phyloP scores from a whole-genome alignment of 495 filamentous ascomycete genomes.

The Parathielavia hyrcaniae region DNA sequence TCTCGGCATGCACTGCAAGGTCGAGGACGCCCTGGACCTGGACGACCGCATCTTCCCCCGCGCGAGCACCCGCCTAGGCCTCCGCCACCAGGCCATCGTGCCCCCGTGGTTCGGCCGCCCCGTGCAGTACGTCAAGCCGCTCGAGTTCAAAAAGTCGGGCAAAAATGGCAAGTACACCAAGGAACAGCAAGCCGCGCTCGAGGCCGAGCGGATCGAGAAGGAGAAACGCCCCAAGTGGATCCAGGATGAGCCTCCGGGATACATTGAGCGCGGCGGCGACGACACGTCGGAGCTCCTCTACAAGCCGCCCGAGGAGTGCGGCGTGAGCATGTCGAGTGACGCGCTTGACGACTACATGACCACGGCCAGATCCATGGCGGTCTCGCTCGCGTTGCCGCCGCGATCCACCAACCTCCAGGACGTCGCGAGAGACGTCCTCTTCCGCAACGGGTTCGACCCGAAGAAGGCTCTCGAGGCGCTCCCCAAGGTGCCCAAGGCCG shows the following conservation, averaged over 20 bases:
- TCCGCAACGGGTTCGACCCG: slow-evolving; percentile 60
- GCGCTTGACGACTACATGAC: slow-evolving; percentile 68
- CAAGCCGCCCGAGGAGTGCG: slow-evolving; percentile 51
- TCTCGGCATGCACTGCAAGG: slow-evolving; percentile 87
- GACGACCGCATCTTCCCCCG: slow-evolving; percentile 97
- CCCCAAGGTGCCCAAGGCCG: slow-evolving; percentile 58
- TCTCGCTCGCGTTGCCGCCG: slow-evolving; percentile 57
- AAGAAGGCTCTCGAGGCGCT: slow-evolving; percentile 69
- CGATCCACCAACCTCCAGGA: slow-evolving; percentile 82
- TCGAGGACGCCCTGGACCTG: slow-evolving; percentile 94
- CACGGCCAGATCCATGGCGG: slow-evolving; percentile 55
- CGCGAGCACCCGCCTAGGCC: slow-evolving; percentile 85
- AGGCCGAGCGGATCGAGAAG: slow-evolving; percentile 68
- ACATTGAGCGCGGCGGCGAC: slow-evolving; percentile 77
- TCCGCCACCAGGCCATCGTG: slow-evolving; percentile 86
- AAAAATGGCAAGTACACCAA: slow-evolving; percentile 67
- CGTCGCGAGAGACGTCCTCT: slow-evolving; percentile 72
- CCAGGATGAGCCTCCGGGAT: slow-evolving; percentile 83
- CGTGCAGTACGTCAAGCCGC: slow-evolving; percentile 82
- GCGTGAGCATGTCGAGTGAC: slow-evolving; percentile 41
- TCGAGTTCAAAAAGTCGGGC: slow-evolving; percentile 68
- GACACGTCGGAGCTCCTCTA: slow-evolving; percentile 52
- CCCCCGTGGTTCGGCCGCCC: slow-evolving; percentile 74
- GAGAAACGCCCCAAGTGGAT: slow-evolving; percentile 88
- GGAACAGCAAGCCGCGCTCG: slow-evolving; percentile 68